These are phyloP conservation scores for Eryngium alpinum DNA, from an alignment of 140 eudicot species.

Conservation along the genomic window DNA sequence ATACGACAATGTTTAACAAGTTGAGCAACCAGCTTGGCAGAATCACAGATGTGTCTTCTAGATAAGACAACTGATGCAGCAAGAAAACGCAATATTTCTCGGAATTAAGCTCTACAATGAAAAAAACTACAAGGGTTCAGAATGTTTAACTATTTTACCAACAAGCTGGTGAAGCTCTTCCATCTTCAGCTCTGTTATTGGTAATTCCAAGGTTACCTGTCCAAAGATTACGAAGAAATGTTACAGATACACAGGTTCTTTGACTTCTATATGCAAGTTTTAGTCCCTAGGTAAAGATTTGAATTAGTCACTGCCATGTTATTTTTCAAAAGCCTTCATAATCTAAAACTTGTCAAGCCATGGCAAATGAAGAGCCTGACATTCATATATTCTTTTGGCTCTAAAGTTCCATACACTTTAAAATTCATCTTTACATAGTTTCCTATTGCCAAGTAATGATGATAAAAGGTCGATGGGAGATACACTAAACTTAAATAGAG, in stretches of 20 bases:
- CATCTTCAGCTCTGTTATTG: conserved; percentile 40
- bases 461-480: no score
- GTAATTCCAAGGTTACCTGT: conserved; percentile 67
- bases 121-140: not conserved
- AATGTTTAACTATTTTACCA: conserved; percentile 14
- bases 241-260: not conserved
- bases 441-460: no score
- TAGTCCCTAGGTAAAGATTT: not conserved
- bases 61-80: not conserved
- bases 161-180: conserved; percentile 27
- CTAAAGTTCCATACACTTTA: no score
- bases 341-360: no score
- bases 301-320: not conserved
- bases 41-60: not conserved
- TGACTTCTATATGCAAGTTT: not conserved
- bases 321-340: not conserved
- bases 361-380: no score
- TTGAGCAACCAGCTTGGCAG: not conserved
- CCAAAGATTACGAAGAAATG: conserved; percentile 2
- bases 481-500: no score
- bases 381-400: no score
- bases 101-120: not conserved
- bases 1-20: not conserved
- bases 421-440: no score
- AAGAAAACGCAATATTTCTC: not conserved